A percentile compares a stretch with the other conserved stretches of the same genome.
Evolutionary conservation across 2,329 filamentous ascomycete genomes (phyloP).

Genomic region (Claviceps paspali): DNA sequence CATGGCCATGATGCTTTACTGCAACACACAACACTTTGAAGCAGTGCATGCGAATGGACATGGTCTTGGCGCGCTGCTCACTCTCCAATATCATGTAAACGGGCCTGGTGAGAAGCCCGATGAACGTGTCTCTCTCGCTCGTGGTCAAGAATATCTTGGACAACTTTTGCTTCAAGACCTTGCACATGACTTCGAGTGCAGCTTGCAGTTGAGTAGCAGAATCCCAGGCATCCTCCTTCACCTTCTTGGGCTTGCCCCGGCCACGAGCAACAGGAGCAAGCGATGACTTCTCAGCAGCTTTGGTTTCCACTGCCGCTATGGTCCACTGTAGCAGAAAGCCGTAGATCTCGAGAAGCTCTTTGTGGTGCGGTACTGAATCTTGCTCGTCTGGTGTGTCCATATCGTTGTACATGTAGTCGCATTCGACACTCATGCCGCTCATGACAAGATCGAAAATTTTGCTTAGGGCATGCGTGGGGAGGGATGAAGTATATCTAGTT

Average conservation of each 20-base stretch:
- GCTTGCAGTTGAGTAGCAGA: constrained; percentile 74
- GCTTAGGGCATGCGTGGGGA: constrained; percentile 71
- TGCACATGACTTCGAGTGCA: constrained; percentile 88
- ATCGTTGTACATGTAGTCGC: constrained; percentile 71
- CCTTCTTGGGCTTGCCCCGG: constrained; percentile 63
- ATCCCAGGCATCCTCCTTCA: constrained; percentile 78
- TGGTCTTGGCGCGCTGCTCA: constrained; percentile 81
- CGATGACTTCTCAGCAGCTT: constrained; percentile 78
- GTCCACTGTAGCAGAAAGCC: constrained; percentile 92
- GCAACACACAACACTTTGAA: constrained; percentile 96
- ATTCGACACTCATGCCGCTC: constrained; percentile 71
- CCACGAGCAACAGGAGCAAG: constrained; percentile 51
- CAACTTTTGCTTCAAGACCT: constrained; percentile 83
- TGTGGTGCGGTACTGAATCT: constrained; percentile 73
- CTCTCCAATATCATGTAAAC: constrained; percentile 91
- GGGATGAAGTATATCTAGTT: constrained; percentile 66
- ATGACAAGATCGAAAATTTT: constrained; percentile 86
- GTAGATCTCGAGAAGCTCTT: constrained; percentile 82
- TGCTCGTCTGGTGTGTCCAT: constrained; percentile 79
- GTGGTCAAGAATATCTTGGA: constrained; percentile 90
- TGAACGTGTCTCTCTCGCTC: constrained; percentile 88
- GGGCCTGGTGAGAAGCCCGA: constrained; percentile 78
- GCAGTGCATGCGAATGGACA: constrained; percentile 82
- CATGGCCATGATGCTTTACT: constrained; percentile 94
- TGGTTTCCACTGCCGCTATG: constrained; percentile 83